Percentiles rank a stretch among this genome's conserved stretches.
These are phyloP conservation scores for Ramaria rubella DNA, from an alignment of 768 basidiomycete genomes.

Conservation along the genomic window DNA sequence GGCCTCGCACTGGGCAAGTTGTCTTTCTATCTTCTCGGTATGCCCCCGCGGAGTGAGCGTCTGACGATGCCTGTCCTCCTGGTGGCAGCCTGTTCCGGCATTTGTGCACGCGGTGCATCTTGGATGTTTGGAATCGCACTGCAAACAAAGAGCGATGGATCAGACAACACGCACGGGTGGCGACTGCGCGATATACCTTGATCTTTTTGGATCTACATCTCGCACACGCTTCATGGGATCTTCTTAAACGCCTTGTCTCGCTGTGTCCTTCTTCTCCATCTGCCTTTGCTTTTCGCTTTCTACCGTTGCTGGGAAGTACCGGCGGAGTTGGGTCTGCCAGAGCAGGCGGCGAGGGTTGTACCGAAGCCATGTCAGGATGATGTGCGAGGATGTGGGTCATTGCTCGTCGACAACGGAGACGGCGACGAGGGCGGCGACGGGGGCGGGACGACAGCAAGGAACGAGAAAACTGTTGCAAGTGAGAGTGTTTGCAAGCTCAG, in stretches of 20 bases:
- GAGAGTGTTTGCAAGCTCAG: neutral
- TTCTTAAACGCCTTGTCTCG: slow-evolving; percentile 74
- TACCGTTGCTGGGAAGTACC: slow-evolving; percentile 21
- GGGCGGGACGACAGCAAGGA: neutral
- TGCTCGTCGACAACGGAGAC: slow-evolving; percentile 1
- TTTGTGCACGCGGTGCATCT: slow-evolving; percentile 80
- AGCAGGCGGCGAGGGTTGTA: slow-evolving; percentile 9
- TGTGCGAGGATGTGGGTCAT: slow-evolving; percentile 10
- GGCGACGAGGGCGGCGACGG: neutral
- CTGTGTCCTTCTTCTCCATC: slow-evolving; percentile 48
- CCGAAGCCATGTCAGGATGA: slow-evolving; percentile 9
- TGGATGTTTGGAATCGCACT: slow-evolving; percentile 92
- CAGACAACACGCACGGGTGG: slow-evolving; percentile 24
- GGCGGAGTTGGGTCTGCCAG: slow-evolving; percentile 9
- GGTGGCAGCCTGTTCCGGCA: slow-evolving; percentile 73
- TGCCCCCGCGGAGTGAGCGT: slow-evolving; percentile 80
- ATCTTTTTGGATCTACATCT: slow-evolving; percentile 96
- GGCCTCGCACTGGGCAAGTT: slow-evolving; percentile 70
- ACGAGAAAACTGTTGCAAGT: neutral
- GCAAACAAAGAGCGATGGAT: slow-evolving; percentile 15
- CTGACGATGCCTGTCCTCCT: slow-evolving; percentile 84
- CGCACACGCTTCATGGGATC: slow-evolving; percentile 89
- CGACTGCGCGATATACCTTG: slow-evolving; percentile 47
- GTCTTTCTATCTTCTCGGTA: slow-evolving; percentile 74
- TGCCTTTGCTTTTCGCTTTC: slow-evolving; percentile 50